Base-by-base conservation (phyloP, 1,284 basidiomycete species). In the Erythrobasidium hasegawianum region DNA sequence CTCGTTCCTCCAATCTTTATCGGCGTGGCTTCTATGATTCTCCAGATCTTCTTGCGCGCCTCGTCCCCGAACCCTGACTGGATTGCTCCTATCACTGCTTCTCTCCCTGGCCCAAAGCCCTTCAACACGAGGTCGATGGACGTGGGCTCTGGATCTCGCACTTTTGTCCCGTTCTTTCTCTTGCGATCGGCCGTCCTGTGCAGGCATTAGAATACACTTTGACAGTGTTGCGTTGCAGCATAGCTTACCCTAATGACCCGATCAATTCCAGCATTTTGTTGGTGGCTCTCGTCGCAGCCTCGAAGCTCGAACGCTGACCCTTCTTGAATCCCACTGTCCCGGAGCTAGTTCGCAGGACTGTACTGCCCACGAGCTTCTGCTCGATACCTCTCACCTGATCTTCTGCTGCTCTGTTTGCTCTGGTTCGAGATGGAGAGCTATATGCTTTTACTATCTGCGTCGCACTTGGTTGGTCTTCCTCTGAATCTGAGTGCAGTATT, bases 1-100 rank as follows among this genome's bases (percentile, higher is more conserved):
- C 78, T 68, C 1, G 76, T 76, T 53, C 78, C 78, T 14, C 78
- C 78, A 50, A 79, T 72, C 70, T 78, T 79, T 71, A 79, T 68
- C 1, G 77, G 76, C 9, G 78, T 79, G 43, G 75, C 76, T 60
- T 79, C 78, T 13, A 75, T 78, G 59, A 79, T 75, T 58, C 73
- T 71, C 47, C 62, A 70, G 26, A 79, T 74, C 26, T 77, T 43
- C 9, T 45, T 18, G 55, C 76, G 71, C 2, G 76, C 73, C 5
- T 49, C 39, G 26, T 75, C 74, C 14, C 77, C 77, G 55, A 77
- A 75, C 3, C 70, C 71, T 1, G 75, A 73, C 69, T 76, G 69
- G 57, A 79, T 59, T 0, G 77, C 77, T 14, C 77, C 59, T 59
- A 74, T 76, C 2, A 79, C 75, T 10, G 78, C 78, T 54, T 79